Conservation (phyloP, 345 rosid species). For the Punica granatum region DNA sequence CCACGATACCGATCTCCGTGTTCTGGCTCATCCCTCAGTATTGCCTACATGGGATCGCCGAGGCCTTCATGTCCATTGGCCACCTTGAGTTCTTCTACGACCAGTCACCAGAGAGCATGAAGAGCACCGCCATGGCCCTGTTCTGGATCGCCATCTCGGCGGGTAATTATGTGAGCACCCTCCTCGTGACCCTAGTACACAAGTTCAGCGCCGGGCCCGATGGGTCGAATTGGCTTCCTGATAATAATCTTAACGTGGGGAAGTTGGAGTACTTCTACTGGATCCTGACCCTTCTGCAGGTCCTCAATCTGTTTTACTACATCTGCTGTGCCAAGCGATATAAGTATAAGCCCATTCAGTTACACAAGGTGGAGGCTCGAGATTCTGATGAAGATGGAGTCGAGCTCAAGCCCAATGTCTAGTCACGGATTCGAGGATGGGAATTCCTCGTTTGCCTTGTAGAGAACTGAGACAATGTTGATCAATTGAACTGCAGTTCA, state of each 20-base stretch:
- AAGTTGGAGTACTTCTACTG: conserved; percentile 81
- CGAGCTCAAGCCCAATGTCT: conserved; percentile 33
- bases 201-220: conserved; percentile 50
- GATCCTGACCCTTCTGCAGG: conserved; percentile 61
- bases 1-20: conserved; percentile 52
- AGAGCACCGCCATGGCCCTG: conserved; percentile 64
- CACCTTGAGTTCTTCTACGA: conserved; percentile 89
- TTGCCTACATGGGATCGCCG: conserved; percentile 73
- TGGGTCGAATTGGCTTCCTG: conserved; percentile 80
- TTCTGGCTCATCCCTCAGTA: conserved; percentile 80
- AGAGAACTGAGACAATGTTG: not conserved
- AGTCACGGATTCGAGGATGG: not conserved
- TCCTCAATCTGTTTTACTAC: conserved; percentile 52
- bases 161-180: conserved; percentile 69
- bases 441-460: not conserved
- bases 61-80: conserved; percentile 85
- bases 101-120: conserved; percentile 91
- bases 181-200: conserved; percentile 65
- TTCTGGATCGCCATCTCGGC: conserved; percentile 67
- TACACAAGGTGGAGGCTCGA: conserved; percentile 21
- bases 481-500: not conserved
- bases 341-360: conserved; percentile 62
- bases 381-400: conserved; percentile 18
- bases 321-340: conserved; percentile 55
- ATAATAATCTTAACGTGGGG: conserved; percentile 61